Conservation (phyloP, 345 rosid species). For the Eucalyptus virginea region DNA sequence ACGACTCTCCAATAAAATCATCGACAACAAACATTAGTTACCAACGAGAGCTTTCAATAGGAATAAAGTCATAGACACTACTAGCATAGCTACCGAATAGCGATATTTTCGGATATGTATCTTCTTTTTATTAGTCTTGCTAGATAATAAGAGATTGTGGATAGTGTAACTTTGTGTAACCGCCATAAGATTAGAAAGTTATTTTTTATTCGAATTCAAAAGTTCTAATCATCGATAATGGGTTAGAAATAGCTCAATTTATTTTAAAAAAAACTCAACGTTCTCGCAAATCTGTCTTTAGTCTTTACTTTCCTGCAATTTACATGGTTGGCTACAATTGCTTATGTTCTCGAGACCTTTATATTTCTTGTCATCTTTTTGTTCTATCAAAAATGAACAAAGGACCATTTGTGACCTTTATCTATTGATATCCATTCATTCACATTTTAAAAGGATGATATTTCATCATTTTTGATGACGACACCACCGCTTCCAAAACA, state of each 20-base stretch:
- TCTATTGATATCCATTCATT: background rate
- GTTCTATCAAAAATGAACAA: background rate
- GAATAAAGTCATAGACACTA: background rate
- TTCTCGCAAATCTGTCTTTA: background rate
- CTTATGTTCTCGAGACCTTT: accelerated
- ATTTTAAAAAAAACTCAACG: no score
- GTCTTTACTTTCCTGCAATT: background rate
- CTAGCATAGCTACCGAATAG: no score
- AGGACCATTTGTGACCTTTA: background rate
- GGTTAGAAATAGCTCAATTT: no score
- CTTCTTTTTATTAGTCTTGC: no score
- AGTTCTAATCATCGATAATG: background rate
- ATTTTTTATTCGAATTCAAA: background rate
- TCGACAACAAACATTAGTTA: background rate
- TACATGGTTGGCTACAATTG: background rate
- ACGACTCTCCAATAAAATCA: background rate
- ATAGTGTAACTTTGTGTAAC: background rate
- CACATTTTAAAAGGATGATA: background rate
- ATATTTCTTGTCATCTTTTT: background rate
- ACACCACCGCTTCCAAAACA: background rate
- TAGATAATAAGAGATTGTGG: background rate
- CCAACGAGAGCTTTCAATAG: background rate
- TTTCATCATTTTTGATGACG: background rate
- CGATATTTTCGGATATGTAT: no score
- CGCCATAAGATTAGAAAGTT: background rate